Evolutionary conservation across 306 rosid species (phyloP), one percentile per base, ranked within the genome.

Genomic region (Malus sylvestris): DNA sequence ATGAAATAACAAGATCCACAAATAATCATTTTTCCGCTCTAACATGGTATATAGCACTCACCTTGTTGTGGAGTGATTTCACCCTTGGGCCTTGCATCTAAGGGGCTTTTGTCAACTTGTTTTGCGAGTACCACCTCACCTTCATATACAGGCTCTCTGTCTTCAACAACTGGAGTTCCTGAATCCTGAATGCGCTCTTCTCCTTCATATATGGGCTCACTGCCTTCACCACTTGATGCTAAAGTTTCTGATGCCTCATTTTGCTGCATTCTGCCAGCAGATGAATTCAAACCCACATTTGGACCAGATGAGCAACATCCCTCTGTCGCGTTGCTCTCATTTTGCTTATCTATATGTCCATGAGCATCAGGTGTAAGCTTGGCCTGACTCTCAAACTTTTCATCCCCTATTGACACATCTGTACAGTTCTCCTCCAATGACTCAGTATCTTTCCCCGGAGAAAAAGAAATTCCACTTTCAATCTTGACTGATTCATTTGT

Each of bases 191-290:
- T 91, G 79, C 93, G 72, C 80, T 96, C 99, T 85, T 96, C 99
- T 78, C 99, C 99, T 87, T 93, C 99, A 83, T 96, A 96, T 22
- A 96, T 85, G 86, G 99, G 99, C 86, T 96, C 99, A 80, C 85
- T 85, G 71, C 77, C 87, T 85, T 83, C 83, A 75, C 83, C 82
- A 85, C 79, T 83, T 72, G 97, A 87, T 68, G 89, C 79, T 87
- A 92, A 78, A 77, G 82, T 83, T 80, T 80, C 91, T 45, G 92
- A 76, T 22, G 77, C 87, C 80, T 85, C 93, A 22, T 63, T 30
- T 46, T 77, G 87, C 82, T 71, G 84, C 77, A 71, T 78, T 81
- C 80, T 83, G 67, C 80, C 78, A 74, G 79, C 72, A 23, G 89
- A 86, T 49, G 88, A 83, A 76, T 89, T 96, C 63, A 85, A 70